Conservation (phyloP, 495 filamentous ascomycete genomes). For the Cairneyella variabilis region DNA sequence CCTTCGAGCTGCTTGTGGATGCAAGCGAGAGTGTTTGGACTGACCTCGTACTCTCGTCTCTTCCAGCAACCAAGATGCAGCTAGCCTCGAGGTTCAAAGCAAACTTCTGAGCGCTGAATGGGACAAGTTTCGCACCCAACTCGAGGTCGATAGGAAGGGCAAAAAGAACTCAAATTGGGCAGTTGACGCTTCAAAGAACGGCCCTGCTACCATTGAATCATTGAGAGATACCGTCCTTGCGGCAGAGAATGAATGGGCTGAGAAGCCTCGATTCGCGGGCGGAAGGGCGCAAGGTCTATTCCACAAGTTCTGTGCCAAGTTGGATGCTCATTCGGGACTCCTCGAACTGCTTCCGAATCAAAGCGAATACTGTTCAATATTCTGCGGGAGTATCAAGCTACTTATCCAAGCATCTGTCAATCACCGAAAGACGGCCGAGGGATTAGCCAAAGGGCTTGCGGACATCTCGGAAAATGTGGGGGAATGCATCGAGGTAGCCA, state of each 20-base stretch:
- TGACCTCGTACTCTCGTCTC: background rate
- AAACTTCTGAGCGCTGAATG: background rate
- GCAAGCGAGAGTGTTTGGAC: background rate
- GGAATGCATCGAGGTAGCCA: background rate
- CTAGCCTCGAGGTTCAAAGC: background rate
- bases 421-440: background rate
- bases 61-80: background rate
- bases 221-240: background rate
- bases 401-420: constrained; percentile 2
- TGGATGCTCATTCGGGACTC: constrained; percentile 1
- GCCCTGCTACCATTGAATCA: background rate
- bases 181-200: background rate
- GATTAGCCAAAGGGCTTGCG: background rate
- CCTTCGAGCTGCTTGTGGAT: too few species aligned
- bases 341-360: background rate
- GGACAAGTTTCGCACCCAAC: background rate
- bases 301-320: background rate
- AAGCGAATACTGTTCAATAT: background rate
- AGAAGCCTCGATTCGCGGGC: background rate
- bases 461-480: background rate
- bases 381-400: background rate
- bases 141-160: background rate
- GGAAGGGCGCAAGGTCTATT: background rate
- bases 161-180: background rate
- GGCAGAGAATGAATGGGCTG: background rate